A percentile compares a stretch with the other conserved stretches of the same genome.
Evolutionary conservation across 192 early-diverging fungal genomes (phyloP).

Genomic region (Backusella tarrabulga): DNA sequence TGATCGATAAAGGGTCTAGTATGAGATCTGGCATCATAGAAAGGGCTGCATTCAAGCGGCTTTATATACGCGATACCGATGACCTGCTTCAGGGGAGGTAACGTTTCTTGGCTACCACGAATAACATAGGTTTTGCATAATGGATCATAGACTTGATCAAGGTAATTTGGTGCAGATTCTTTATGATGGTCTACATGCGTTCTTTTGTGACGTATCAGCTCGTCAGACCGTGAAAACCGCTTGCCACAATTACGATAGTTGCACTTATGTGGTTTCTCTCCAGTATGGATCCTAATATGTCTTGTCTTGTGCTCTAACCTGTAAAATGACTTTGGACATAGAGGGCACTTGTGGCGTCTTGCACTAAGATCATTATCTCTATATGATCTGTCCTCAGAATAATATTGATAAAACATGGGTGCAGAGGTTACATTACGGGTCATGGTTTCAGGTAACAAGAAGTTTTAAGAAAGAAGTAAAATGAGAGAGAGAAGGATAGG

Average conservation of each 20-base stretch:
- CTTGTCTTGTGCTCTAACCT: constrained; percentile 77
- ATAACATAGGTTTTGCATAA: too few relatives aligned
- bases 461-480: not conserved
- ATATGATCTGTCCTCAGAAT: not conserved
- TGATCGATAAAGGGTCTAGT: not conserved
- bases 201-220: constrained; percentile 70
- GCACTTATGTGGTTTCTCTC: constrained; percentile 82
- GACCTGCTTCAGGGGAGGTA: not conserved
- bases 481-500: not conserved
- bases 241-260: constrained; percentile 75
- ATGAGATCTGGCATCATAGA: not conserved
- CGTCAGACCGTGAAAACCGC: constrained; percentile 76
- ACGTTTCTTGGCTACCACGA: too few relatives aligned
- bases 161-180: not conserved
- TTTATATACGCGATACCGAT: not conserved
- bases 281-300: constrained; percentile 84
- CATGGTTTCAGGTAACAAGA: not conserved
- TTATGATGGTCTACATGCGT: constrained; percentile 36
- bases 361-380: constrained; percentile 8
- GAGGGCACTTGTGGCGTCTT: constrained; percentile 71
- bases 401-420: not conserved
- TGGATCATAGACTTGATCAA: not conserved
- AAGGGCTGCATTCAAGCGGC: not conserved
- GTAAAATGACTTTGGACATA: constrained; percentile 73
- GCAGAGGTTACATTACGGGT: not conserved